A percentile compares a stretch with the other conserved stretches of the same genome.
These are phyloP conservation scores for Begonia peltatifolia DNA, from an alignment of 306 rosid species.

Conservation along the genomic window DNA sequence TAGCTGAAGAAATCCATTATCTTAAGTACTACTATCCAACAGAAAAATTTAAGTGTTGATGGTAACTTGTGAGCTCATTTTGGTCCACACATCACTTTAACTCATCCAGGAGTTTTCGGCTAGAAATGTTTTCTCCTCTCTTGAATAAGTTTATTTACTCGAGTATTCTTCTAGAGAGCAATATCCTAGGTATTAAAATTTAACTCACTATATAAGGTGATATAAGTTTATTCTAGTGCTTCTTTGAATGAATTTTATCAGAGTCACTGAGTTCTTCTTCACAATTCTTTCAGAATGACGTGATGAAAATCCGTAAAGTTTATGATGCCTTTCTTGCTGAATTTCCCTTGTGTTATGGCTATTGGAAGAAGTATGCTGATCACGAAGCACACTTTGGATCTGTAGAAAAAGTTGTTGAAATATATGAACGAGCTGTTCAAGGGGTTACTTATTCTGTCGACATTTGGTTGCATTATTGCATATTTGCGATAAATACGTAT, in stretches of 20 bases:
- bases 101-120: too few species aligned
- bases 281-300: conserved; percentile 51
- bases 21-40: too few species aligned
- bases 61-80: too few species aligned
- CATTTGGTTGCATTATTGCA: conserved; percentile 99
- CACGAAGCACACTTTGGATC: conserved; percentile 82
- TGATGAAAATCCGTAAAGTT: conserved; percentile 70
- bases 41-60: too few species aligned
- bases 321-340: conserved; percentile 91
- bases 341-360: conserved; percentile 94
- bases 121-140: too few species aligned
- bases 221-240: not conserved
- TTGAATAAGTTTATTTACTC: too few species aligned
- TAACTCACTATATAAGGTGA: too few species aligned
- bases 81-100: too few species aligned
- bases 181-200: too few species aligned
- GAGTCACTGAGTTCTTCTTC: not conserved
- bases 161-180: too few species aligned
- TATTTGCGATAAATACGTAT: conserved; percentile 72
- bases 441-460: conserved; percentile 98
- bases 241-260: not conserved
- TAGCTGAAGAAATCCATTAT: too few species aligned
- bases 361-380: conserved; percentile 99
- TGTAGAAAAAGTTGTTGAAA: conserved; percentile 86
- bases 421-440: conserved; percentile 90